Percentiles rank a stretch among this genome's conserved stretches.
These are phyloP conservation scores for Penicillium turbatum DNA, from an alignment of 495 filamentous ascomycete genomes.

Conservation along the genomic window DNA sequence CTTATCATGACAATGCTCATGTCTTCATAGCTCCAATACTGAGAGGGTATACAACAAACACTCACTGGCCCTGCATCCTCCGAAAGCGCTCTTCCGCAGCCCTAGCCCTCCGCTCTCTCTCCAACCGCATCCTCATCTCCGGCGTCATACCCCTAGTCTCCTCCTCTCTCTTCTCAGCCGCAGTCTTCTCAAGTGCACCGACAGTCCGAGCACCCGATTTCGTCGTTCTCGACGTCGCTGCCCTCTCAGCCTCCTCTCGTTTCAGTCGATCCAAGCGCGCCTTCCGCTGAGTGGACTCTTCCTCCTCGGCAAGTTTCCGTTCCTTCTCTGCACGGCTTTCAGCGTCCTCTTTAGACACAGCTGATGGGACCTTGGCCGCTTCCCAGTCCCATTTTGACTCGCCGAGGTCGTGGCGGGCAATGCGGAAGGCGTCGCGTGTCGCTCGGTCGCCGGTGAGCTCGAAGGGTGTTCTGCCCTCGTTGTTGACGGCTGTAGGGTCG, in stretches of 20 bases:
- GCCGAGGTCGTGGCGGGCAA: conserved; percentile 77
- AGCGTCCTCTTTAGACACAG: conserved; percentile 63
- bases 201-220: conserved; percentile 46
- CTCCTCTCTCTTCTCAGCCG: conserved; percentile 72
- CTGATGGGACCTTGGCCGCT: conserved; percentile 61
- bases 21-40: background rate
- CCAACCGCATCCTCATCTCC: conserved; percentile 74
- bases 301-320: conserved; percentile 50
- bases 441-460: conserved; percentile 81
- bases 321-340: conserved; percentile 61
- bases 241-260: conserved; percentile 58
- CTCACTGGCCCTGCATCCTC: conserved; percentile 47
- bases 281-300: conserved; percentile 56
- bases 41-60: background rate
- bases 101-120: conserved; percentile 75
- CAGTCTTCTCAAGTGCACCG: conserved; percentile 56
- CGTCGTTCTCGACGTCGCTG: conserved; percentile 34
- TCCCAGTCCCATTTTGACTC: conserved; percentile 79
- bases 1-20: background rate
- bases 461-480: conserved; percentile 70
- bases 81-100: conserved; percentile 84
- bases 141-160: conserved; percentile 79
- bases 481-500: conserved; percentile 66
- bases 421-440: conserved; percentile 87
- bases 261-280: conserved; percentile 61